Percentiles rank a stretch among this genome's conserved stretches.
Evolutionary conservation across 257 asterid genomes (phyloP).

Genomic region (Oldenlandia corymbosa): DNA sequence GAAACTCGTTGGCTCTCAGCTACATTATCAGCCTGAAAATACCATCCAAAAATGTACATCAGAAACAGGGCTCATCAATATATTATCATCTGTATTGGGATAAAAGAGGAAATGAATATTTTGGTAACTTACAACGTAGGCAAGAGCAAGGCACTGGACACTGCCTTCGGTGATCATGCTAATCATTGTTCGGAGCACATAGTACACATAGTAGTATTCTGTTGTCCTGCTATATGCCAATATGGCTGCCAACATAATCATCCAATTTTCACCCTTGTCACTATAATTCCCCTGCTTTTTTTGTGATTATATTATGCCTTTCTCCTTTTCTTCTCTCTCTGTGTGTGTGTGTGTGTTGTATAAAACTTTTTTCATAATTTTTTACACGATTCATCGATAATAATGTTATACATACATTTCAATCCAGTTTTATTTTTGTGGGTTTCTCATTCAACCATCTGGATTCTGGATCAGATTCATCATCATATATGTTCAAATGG

Average conservation of each 20-base stretch:
- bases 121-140: conserved; percentile 57
- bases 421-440: too few species aligned
- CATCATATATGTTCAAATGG: too few species aligned
- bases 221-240: conserved; percentile 65
- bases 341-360: too few species aligned
- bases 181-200: conserved; percentile 50
- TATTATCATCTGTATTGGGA: neutral
- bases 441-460: too few species aligned
- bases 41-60: neutral
- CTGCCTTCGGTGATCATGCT: conserved; percentile 80
- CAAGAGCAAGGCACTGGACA: conserved; percentile 75
- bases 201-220: conserved; percentile 62
- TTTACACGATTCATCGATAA: too few species aligned
- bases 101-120: too few species aligned
- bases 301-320: too few species aligned
- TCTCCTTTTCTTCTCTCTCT: too few species aligned
- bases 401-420: too few species aligned
- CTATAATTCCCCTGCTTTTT: neutral
- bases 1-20: conserved; percentile 69
- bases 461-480: too few species aligned
- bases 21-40: conserved; percentile 79
- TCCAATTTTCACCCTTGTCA: neutral
- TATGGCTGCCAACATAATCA: conserved; percentile 35
- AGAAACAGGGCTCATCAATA: neutral
- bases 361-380: too few species aligned